Base-by-base conservation (phyloP, 1,139 yeast genomes). In the Magnusiomyces sp. region DNA sequence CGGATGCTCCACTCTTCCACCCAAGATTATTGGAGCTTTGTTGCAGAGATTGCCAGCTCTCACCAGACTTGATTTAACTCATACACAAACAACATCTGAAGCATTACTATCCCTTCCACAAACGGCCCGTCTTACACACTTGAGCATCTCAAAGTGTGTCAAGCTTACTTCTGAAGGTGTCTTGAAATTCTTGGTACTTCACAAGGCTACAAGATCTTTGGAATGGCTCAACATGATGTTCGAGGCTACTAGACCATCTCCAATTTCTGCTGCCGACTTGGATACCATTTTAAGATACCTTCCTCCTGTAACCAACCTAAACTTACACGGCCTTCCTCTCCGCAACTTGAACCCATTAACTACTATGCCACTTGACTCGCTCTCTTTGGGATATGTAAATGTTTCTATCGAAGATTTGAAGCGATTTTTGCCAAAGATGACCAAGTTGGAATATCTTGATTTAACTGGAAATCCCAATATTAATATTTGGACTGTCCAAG, bases 1-100 rank as follows among this genome's bases (percentile, higher is more conserved):
- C 67, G 96, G 88, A 60, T 89, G 97, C 64, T 81, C 95, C 2
- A 88, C 86, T 55, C 71, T 90, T 45, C 75, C 88, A 2, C 66
- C 78, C 1, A 73, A 72, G 14, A 74, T 75, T 0, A 77, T 85
- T 54, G 73, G 71, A 43, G 76, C 74, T 54, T 64, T 87, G 2
- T 69, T 90, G 40, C 80, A 82, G 4, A 72, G 72, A 51, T 70
- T 86, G 41, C 74, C 77, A 16, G 75, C 76, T 56, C 67, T 89
- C 47, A 77, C 79, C 53, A 76, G 89, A 55, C 71, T 89, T 37
- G 97, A 89, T 63, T 72, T 89, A 50, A 81, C 87, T 23, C 96
- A 88, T 61, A 89, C 97, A 0, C 80, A 83, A 41, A 78, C 88
- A 32, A 79, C 81, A 2, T 79, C 83, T 2, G 70, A 74, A 5